Percentiles rank a stretch among this genome's conserved stretches.
phyloP scores from a whole-genome alignment of 106 monocot species.

The Phalaenopsis aphrodite region DNA sequence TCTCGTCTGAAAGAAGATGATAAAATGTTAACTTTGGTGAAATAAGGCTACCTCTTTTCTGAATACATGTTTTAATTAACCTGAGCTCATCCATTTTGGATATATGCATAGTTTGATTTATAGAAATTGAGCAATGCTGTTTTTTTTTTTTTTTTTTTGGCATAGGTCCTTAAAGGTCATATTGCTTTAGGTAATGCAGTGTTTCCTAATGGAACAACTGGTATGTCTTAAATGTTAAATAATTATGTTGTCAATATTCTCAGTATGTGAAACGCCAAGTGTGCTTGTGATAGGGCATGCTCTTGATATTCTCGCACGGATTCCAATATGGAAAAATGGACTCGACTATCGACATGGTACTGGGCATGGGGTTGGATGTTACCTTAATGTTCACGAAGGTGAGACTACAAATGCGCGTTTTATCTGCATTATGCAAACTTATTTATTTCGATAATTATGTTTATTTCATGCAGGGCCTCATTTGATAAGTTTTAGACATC shows the following conservation, averaged over 20 bases:
- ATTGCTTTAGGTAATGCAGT: constrained; percentile 77
- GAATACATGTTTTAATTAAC: constrained; percentile 30
- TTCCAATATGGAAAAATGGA: constrained; percentile 86
- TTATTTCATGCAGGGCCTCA: constrained; percentile 65
- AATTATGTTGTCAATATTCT: not conserved
- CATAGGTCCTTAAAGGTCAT: constrained; percentile 92
- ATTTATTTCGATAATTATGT: constrained; percentile 3
- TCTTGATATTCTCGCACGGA: constrained; percentile 91
- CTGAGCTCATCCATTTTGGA: not conserved
- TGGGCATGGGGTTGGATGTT: constrained; percentile 94
- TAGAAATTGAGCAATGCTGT: not conserved
- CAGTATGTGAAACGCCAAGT: not conserved
- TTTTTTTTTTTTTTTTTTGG: constrained; percentile 1
- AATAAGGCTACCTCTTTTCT: constrained; percentile 72
- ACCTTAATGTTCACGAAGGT: constrained; percentile 98
- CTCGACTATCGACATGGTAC: constrained; percentile 98
- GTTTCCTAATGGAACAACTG: constrained; percentile 95
- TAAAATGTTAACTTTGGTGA: constrained; percentile 74
- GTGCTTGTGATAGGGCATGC: constrained; percentile 50
- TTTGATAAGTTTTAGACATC: constrained; percentile 84
- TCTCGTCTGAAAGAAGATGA: constrained; percentile 73
- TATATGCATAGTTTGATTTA: not conserved
- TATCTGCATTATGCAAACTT: not conserved
- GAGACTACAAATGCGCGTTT: not conserved
- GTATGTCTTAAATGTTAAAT: constrained; percentile 24